A percentile compares a stretch with the other conserved stretches of the same genome.
These are phyloP conservation scores for Ogataea thermomethanolica DNA, from an alignment of 805 yeast species.

Conservation along the genomic window DNA sequence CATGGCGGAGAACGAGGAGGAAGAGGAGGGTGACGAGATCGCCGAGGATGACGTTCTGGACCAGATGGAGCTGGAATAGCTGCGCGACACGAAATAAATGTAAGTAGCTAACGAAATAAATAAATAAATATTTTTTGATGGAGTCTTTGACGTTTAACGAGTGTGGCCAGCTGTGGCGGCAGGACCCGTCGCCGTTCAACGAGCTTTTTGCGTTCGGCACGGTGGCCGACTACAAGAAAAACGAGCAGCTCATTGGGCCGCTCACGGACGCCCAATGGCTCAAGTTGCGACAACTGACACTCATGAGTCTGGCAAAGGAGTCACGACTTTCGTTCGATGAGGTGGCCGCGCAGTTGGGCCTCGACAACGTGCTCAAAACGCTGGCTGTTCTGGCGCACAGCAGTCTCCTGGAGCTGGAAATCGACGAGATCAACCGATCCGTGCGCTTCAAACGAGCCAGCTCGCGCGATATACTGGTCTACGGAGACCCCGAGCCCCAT, in stretches of 20 bases:
- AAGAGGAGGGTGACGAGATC: conserved; percentile 27
- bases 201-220: conserved; percentile 31
- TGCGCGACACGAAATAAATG: not conserved
- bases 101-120: not conserved
- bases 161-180: conserved; percentile 17
- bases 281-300: conserved; percentile 21
- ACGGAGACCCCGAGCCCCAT: conserved; percentile 5
- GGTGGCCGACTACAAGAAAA: conserved; percentile 14
- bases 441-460: conserved; percentile 10
- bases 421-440: conserved; percentile 13
- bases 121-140: not conserved
- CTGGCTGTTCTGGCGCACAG: conserved; percentile 13
- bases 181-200: conserved; percentile 1
- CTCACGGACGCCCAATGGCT: conserved; percentile 15
- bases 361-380: conserved; percentile 2
- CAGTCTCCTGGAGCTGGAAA: conserved; percentile 16
- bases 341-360: not conserved
- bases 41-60: conserved; percentile 25
- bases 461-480: conserved; percentile 20
- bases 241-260: conserved; percentile 1
- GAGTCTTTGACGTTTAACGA: conserved; percentile 20
- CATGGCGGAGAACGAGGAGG: conserved; percentile 27
- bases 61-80: conserved; percentile 9
- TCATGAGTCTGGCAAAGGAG: conserved; percentile 15
- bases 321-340: conserved; percentile 4